Evolutionary conservation across 1,284 basidiomycete species (phyloP).

Genomic region (Trametes hirsuta): DNA sequence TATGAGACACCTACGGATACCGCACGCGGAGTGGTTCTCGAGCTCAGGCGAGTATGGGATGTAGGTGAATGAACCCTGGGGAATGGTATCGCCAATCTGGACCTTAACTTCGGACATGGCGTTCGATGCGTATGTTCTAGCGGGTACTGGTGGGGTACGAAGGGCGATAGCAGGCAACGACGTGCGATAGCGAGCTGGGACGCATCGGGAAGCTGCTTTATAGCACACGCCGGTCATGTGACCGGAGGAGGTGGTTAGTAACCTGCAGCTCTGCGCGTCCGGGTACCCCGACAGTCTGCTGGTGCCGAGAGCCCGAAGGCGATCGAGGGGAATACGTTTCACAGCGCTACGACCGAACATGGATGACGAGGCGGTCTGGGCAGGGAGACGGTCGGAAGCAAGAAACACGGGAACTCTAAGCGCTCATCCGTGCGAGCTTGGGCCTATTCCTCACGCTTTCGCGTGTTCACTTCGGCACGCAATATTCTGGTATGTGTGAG

Average conservation of each 20-base stretch:
- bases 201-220: conserved; percentile 5
- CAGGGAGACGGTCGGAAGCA: background rate
- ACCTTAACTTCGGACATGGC: conserved; percentile 31
- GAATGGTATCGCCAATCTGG: conserved; percentile 70
- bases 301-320: background rate
- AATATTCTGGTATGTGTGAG: background rate
- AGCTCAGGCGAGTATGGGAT: conserved; percentile 70
- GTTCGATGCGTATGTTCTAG: conserved; percentile 19
- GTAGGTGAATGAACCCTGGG: conserved; percentile 62
- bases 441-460: background rate
- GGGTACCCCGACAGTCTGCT: background rate
- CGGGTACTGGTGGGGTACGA: background rate
- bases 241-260: conserved; percentile 21
- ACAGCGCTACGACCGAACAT: conserved; percentile 10
- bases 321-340: background rate
- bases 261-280: conserved; percentile 12
- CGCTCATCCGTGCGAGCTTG: conserved; percentile 2
- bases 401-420: conserved; percentile 3
- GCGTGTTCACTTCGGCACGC: background rate
- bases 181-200: background rate
- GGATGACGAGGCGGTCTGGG: background rate
- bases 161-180: conserved; percentile 1
- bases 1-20: conserved; percentile 52
- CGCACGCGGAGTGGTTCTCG: conserved; percentile 66
- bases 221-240: conserved; percentile 17